Evolutionary conservation across 257 asterid species (phyloP), one percentile per base, ranked within the genome.

Genomic region (Nicotiana tabacum): DNA sequence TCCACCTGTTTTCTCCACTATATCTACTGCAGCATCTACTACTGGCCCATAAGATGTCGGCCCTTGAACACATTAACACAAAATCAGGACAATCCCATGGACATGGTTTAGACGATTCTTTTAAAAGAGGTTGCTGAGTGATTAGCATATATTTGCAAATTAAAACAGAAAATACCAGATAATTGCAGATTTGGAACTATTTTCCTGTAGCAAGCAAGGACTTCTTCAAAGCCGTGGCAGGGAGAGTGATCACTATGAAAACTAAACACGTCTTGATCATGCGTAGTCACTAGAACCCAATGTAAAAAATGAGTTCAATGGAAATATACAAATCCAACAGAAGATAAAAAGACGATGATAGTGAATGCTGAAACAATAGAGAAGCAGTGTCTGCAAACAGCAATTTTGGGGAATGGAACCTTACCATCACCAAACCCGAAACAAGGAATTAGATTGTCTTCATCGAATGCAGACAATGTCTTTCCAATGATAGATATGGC

Each of bases 341-440:
- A 70, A 83, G 83, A 37, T 15, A 16, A 35, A 85, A 83, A 74
- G 83, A 67, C 24, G 67, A 58, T 13, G 37, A 46, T 24, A 83
- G 66, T 64, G 80, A 83, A 83, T 43, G 66, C 66, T 33, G 53
- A 53, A 81, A 81, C 66, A 57, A 48, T 29, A 77, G 37, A 56
- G 37, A 61, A 58, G 21, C 30, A 56, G 8, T 43, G 8, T 86
- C 24, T 29, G 74, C 12, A 5, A 6, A 27, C 18, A 21, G 58
- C 17, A 9, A 60, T 32, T 33, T 1, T 3, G 27, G 24, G 17
- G 29, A 4, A 35, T 13, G 30, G 66, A 83, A 87, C 94, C 74
- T 39, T 81, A 94, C 98, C 98, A 90, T 94, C 97, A 35, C 98
- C 98, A 86, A 94, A 94, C 32, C 98, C 98, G 56, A 92, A 94